phyloP scores from a whole-genome alignment of 2,329 filamentous ascomycete species.

The Chalara sp. region DNA sequence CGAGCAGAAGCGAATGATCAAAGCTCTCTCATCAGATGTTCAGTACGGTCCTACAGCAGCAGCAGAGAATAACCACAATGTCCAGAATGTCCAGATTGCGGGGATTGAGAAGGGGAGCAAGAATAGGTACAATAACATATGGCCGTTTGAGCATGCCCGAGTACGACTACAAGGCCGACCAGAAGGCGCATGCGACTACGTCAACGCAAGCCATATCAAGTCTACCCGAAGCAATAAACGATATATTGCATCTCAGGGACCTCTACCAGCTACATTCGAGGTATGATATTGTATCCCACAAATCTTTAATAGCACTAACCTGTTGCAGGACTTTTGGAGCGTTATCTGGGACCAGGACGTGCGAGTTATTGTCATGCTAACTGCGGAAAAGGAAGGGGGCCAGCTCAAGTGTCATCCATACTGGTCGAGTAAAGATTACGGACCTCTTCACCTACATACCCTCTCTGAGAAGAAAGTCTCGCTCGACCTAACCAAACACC shows the following conservation, averaged over 20 bases:
- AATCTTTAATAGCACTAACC: slow-evolving; percentile 3
- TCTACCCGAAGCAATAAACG: slow-evolving; percentile 77
- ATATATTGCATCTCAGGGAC: slow-evolving; percentile 94
- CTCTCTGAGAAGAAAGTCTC: slow-evolving; percentile 79
- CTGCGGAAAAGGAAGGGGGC: slow-evolving; percentile 86
- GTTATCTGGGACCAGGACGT: slow-evolving; percentile 96
- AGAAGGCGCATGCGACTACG: slow-evolving; percentile 75
- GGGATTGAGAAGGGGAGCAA: slow-evolving; percentile 93
- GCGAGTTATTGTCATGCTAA: slow-evolving; percentile 92
- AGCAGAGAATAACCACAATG: slow-evolving; percentile 10
- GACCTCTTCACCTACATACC: slow-evolving; percentile 64
- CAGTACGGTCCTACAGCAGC: slow-evolving; percentile 41
- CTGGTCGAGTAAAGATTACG: slow-evolving; percentile 77
- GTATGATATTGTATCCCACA: slow-evolving; percentile 41
- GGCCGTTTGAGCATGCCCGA: slow-evolving; percentile 89
- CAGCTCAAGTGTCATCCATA: slow-evolving; percentile 94
- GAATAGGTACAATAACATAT: slow-evolving; percentile 96
- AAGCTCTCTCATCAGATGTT: slow-evolving; percentile 60
- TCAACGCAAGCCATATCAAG: slow-evolving; percentile 87
- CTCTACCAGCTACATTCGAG: slow-evolving; percentile 84
- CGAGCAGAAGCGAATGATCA: slow-evolving; percentile 89
- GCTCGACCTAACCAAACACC: slow-evolving; percentile 52
- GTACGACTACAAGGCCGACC: slow-evolving; percentile 69
- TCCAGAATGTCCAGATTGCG: slow-evolving; percentile 62
- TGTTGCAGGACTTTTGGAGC: slow-evolving; percentile 84